Evolutionary conservation across 345 rosid genomes (phyloP), one percentile per base, ranked within the genome.

Genomic region (Aquilaria sinensis): DNA sequence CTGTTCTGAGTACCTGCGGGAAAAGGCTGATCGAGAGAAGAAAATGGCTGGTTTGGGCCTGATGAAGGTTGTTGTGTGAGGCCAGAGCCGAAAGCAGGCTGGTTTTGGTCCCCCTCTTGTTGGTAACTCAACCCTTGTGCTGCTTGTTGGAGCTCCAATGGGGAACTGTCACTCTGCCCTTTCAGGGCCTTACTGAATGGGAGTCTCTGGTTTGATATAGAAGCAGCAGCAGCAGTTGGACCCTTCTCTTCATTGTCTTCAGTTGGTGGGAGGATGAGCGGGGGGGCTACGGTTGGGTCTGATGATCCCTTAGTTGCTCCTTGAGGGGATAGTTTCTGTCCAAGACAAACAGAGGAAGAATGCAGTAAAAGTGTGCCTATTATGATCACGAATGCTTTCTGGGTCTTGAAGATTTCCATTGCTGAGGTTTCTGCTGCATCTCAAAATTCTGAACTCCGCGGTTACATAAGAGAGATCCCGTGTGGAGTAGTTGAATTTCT

Each of bases 11-110:
- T 70, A 12, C 56, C 43, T 49, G 66, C 60, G 31, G 64, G 50
- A 47, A 72, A 65, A 9, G 87, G 84, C 56, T 71, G 80, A 58
- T 58, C 72, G 33, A 59, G 56, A 11, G 73, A 62, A 37, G 77
- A 70, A 45, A 75, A 70, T 49, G 81, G 85, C 69, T 75, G 78
- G 58, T 61, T 76, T 12, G 63, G 23, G 6, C 77, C 78, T 43
- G 77, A 66, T 64, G 72, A 63, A 57, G 87, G 82, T 63, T 73
- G 87, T 71, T 31, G 67, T 62, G 54, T 75, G 54, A 32, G 82
- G 43, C 43, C 43, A 37, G 43, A 37, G 5, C 43, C 43, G 7
- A 37, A 5, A 37, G 43, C 43, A 5, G 43, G 82, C 53, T 71
- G 78, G 64, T 79, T 74, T 23, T 23, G 23, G 52, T 54, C 65